A percentile compares a stretch with the other conserved stretches of the same genome.
These are phyloP conservation scores for Papiliotrema fonsecae DNA, from an alignment of 1,284 basidiomycete genomes.

Conservation along the genomic window DNA sequence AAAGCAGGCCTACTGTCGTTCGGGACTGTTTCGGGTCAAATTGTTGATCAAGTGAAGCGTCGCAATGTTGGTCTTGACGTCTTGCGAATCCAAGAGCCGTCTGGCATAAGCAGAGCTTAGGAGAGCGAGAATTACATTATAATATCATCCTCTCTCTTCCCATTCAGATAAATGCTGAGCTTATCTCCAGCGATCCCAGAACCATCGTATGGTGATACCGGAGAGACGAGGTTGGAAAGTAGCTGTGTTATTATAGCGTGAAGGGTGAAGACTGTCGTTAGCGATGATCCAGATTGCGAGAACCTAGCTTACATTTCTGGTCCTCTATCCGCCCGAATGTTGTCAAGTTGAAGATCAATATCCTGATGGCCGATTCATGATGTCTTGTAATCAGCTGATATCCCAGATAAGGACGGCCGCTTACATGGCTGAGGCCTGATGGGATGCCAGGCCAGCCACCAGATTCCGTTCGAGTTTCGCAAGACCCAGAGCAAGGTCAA, in stretches of 20 bases:
- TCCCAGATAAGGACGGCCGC: not conserved
- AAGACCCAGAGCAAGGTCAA: constrained; percentile 22
- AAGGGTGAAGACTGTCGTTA: constrained; percentile 29
- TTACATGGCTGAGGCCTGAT: constrained; percentile 29
- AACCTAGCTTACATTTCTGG: constrained; percentile 17
- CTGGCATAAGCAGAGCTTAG: constrained; percentile 46
- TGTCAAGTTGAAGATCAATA: constrained; percentile 35
- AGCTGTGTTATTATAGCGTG: constrained; percentile 37
- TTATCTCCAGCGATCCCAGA: constrained; percentile 14
- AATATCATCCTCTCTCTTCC: constrained; percentile 50
- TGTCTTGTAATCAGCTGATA: constrained; percentile 6
- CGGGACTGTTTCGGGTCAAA: constrained; percentile 57
- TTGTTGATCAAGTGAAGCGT: constrained; percentile 69
- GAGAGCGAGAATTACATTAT: constrained; percentile 58
- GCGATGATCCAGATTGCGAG: not conserved
- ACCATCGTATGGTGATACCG: constrained; percentile 11
- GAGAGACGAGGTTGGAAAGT: constrained; percentile 43
- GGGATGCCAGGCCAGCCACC: constrained; percentile 27
- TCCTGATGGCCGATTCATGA: constrained; percentile 28
- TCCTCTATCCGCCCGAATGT: constrained; percentile 40
- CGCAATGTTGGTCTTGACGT: constrained; percentile 59
- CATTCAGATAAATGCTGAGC: constrained; percentile 29
- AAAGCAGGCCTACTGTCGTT: constrained; percentile 55
- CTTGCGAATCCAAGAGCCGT: constrained; percentile 65
- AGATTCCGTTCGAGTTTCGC: constrained; percentile 41